Conservation (phyloP, 2,329 filamentous ascomycete species). For the Colletotrichum tropicicola region DNA sequence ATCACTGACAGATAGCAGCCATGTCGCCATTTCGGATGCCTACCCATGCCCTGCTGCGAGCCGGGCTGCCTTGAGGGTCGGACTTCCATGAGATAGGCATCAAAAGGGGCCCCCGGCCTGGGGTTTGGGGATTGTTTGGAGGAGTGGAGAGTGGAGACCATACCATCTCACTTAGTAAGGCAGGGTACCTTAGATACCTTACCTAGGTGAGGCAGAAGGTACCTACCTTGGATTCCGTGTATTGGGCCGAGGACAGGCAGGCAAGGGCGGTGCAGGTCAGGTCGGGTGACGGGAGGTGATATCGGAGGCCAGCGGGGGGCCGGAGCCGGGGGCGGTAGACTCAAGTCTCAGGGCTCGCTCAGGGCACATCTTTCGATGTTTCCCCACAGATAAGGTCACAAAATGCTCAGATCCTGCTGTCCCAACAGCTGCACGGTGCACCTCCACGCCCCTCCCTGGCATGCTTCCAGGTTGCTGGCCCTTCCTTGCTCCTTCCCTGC, state of each 20-base stretch:
- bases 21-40: constrained; percentile 17
- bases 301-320: too few relatives aligned
- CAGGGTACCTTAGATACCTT: neutral
- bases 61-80: neutral
- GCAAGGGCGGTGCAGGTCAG: too few relatives aligned
- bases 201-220: neutral
- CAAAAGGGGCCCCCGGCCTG: neutral
- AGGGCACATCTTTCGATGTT: constrained; percentile 27
- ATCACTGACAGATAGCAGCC: neutral
- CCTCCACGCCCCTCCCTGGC: neutral
- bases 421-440: neutral
- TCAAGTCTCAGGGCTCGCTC: neutral
- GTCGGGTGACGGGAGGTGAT: too few relatives aligned
- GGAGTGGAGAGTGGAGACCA: neutral
- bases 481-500: neutral
- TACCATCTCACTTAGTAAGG: neutral
- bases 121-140: too few relatives aligned
- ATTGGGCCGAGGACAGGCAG: neutral
- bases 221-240: neutral
- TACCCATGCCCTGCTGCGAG: neutral
- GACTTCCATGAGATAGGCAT: neutral
- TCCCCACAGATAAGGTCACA: constrained; percentile 30
- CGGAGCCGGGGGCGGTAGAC: too few relatives aligned
- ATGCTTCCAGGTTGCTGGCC: neutral
- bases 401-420: neutral